phyloP scores from a whole-genome alignment of 176 grass and related monocot species.

The Rhynchospora breviuscula region DNA sequence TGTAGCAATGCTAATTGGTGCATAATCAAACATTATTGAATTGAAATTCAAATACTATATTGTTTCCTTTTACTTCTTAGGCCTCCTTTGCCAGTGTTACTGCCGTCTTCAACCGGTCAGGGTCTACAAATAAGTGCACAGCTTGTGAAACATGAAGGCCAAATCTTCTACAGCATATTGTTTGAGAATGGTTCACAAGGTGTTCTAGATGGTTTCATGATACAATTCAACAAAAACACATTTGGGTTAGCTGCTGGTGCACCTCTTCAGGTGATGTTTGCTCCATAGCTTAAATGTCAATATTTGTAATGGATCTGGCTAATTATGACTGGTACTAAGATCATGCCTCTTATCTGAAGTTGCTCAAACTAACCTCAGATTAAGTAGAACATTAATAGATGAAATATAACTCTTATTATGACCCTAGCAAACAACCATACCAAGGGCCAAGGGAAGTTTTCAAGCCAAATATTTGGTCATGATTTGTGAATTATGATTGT shows the following conservation, averaged over 20 bases:
- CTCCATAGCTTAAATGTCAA: neutral
- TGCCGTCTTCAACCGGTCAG: conserved; percentile 78
- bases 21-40: conserved; percentile 4
- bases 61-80: conserved; percentile 33
- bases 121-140: conserved; percentile 96
- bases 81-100: conserved; percentile 68
- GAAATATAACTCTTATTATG: neutral
- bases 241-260: conserved; percentile 84
- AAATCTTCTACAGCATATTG: conserved; percentile 81
- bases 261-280: conserved; percentile 67
- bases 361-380: neutral
- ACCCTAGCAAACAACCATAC: neutral
- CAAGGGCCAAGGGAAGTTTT: neutral
- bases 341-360: neutral
- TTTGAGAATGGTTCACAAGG: conserved; percentile 77
- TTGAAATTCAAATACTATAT: conserved; percentile 23
- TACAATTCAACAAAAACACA: conserved; percentile 99
- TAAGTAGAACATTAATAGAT: neutral
- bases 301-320: neutral
- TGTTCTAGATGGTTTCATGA: conserved; percentile 97
- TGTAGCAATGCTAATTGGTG: neutral
- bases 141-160: conserved; percentile 59
- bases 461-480: neutral
- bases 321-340: neutral
- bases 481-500: neutral